These are phyloP conservation scores for Brassica rapa DNA, from an alignment of 345 rosid genomes.

Conservation along the genomic window DNA sequence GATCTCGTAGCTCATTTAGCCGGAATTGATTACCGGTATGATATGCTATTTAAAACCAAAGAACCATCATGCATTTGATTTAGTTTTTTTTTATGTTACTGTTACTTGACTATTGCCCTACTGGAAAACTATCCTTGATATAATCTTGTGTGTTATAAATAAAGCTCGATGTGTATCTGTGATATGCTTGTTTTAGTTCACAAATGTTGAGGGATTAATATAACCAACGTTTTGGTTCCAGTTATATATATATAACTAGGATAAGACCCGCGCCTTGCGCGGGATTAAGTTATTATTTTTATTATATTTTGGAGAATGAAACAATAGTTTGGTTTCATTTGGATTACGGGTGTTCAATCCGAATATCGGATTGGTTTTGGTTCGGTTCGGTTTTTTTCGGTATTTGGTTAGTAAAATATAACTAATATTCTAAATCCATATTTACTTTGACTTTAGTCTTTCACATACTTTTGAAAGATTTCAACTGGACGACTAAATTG, in stretches of 20 bases:
- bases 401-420: too few relatives aligned
- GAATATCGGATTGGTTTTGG: too few relatives aligned
- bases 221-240: not conserved
- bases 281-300: too few relatives aligned
- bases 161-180: not conserved
- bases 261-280: too few relatives aligned
- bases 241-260: not conserved
- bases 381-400: too few relatives aligned
- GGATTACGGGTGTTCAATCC: too few relatives aligned
- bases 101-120: not conserved
- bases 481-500: too few relatives aligned
- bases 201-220: not conserved
- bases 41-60: constrained; percentile 37
- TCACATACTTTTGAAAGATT: too few relatives aligned
- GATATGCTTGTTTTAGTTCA: not conserved
- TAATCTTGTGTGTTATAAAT: not conserved
- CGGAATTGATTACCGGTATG: constrained; percentile 68
- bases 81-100: not conserved
- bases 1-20: constrained; percentile 82
- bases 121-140: not conserved
- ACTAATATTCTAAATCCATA: too few relatives aligned
- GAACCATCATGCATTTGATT: not conserved
- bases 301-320: too few relatives aligned
- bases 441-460: too few relatives aligned
- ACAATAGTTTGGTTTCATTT: too few relatives aligned